phyloP scores from a whole-genome alignment of 345 rosid genomes.

The Raphanus raphanistrum region DNA sequence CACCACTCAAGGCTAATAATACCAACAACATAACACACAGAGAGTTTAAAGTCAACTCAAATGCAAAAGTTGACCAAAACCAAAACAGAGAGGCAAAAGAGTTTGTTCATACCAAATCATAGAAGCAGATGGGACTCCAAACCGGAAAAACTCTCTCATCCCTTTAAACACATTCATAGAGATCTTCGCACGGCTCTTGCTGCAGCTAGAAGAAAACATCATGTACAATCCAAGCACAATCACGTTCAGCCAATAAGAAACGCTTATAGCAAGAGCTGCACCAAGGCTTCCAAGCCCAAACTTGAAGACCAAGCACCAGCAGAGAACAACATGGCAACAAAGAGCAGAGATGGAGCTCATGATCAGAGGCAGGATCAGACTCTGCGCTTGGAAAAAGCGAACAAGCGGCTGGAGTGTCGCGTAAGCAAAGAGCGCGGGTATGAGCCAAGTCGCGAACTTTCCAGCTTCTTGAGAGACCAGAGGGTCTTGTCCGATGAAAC shows the following conservation, averaged over 20 bases:
- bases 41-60: neutral
- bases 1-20: conserved; percentile 83
- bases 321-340: conserved; percentile 49
- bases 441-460: conserved; percentile 52
- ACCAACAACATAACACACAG: conserved; percentile 19
- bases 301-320: conserved; percentile 64
- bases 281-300: conserved; percentile 46
- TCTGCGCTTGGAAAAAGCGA: conserved; percentile 59
- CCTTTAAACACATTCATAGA: conserved; percentile 52
- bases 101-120: conserved; percentile 59
- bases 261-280: conserved; percentile 50
- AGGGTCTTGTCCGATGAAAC: conserved; percentile 62
- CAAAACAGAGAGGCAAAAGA: neutral
- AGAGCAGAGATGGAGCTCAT: conserved; percentile 48
- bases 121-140: conserved; percentile 66
- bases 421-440: conserved; percentile 62
- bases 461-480: conserved; percentile 55
- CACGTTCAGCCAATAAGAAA: conserved; percentile 59
- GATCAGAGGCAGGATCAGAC: conserved; percentile 57
- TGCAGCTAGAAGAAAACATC: conserved; percentile 50
- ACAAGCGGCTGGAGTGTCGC: conserved; percentile 60
- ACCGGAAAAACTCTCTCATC: conserved; percentile 57
- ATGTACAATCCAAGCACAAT: conserved; percentile 51
- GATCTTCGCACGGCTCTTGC: conserved; percentile 45
- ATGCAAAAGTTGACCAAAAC: neutral